Evolutionary conservation across 2,329 filamentous ascomycete genomes (phyloP), one percentile per base, ranked within the genome.

Genomic region (Aspergillus nomiae): DNA sequence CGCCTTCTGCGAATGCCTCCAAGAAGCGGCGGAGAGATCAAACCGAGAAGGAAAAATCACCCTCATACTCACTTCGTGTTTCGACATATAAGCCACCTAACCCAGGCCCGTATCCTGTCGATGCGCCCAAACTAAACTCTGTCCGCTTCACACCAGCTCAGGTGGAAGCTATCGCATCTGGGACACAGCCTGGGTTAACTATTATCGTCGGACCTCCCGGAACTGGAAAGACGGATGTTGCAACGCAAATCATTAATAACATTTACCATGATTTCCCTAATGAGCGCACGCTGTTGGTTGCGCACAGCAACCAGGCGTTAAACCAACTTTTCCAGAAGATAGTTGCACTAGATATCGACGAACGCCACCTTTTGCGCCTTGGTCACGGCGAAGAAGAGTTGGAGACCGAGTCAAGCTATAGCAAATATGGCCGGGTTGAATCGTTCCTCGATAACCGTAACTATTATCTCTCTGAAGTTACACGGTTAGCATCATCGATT

Each of bases 311-410:
- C 74, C 96, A 99, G 77, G 96, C 95, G 2, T 83, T 99, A 11
- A 99, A 99, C 73, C 95, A 99, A 76, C 84, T 99, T 1, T 99
- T 99, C 80, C 92, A 96, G 71, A 99, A 99, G 81, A 99, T 99
- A 65, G 90, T 94, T n/a, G 91, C 91, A 6, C 84, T 99, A 32
- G 93, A 98, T 71, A 98, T 99, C 69, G 96, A 99, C 73, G 91
- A 96, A 78, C 89, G 95, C 45, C 95, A 99, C 82, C 84, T 99
- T 63, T 84, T 99, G 58, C 90, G 95, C 63, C 85, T 99, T 41
- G 95, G 95, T 41, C 95, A 97, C 76, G 95, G 95, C 46, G 96
- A 99, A 76, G 95, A 97, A 74, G 95, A 98, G 61, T 84, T 98
- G 7, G 90, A 92, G 63, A 93, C 92, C 0, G 90, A 95, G 70